phyloP scores from a whole-genome alignment of 495 filamentous ascomycete genomes.

The Aspergillus nanangensis region DNA sequence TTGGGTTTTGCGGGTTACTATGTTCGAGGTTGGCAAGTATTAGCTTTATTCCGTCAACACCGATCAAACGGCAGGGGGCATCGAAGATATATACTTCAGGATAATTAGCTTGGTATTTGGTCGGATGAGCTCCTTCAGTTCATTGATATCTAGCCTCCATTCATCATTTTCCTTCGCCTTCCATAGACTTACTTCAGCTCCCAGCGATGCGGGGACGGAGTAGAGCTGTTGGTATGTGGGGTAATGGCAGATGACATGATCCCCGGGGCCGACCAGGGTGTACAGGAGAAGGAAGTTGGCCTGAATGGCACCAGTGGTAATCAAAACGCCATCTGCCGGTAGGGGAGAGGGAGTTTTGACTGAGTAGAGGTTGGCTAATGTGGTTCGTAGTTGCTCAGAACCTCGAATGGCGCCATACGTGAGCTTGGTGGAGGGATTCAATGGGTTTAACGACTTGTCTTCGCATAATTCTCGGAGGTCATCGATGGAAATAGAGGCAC shows the following conservation, averaged over 20 bases:
- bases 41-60: slow-evolving; percentile 5
- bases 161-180: slow-evolving; percentile 59
- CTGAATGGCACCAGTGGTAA: slow-evolving; percentile 77
- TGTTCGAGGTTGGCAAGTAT: background rate
- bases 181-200: slow-evolving; percentile 81
- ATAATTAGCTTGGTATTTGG: slow-evolving; percentile 74
- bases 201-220: slow-evolving; percentile 67
- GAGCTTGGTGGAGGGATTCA: slow-evolving; percentile 47
- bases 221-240: slow-evolving; percentile 92
- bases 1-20: slow-evolving; percentile 90
- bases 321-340: slow-evolving; percentile 62
- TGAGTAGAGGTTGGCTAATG: slow-evolving; percentile 64
- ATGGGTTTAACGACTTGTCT: slow-evolving; percentile 39
- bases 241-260: slow-evolving; percentile 86
- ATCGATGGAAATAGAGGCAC: slow-evolving; percentile 72
- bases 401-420: slow-evolving; percentile 71
- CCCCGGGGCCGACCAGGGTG: slow-evolving; percentile 68
- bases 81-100: slow-evolving; percentile 46
- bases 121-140: slow-evolving; percentile 62
- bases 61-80: background rate
- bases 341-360: slow-evolving; percentile 46
- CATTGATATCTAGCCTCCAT: slow-evolving; percentile 64
- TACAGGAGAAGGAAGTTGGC: slow-evolving; percentile 81
- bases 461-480: slow-evolving; percentile 59
- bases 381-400: slow-evolving; percentile 56